Evolutionary conservation across 176 grass and related monocot species (phyloP).

Genomic region (Secale cereale): DNA sequence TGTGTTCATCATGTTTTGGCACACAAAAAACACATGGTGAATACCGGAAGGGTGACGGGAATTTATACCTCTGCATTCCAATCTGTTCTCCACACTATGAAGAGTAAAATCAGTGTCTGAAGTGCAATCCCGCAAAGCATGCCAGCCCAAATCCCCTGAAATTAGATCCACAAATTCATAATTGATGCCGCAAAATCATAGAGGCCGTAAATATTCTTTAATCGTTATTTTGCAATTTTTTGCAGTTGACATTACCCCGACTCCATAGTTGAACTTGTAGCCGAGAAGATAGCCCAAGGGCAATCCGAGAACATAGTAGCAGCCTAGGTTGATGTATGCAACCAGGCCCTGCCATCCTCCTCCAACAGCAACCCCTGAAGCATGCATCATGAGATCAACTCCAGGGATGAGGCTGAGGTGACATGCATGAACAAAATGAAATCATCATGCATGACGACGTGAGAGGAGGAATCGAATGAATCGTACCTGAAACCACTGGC

Average conservation of each 20-base stretch:
- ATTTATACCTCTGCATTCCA: slow-evolving; percentile 44
- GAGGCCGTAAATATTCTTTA: too few relatives aligned
- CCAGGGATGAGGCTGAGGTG: too few relatives aligned
- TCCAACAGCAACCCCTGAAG: too few relatives aligned
- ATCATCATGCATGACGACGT: not conserved
- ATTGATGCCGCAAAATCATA: not conserved
- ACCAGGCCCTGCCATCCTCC: too few relatives aligned
- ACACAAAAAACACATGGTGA: not conserved
- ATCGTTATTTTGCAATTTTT: too few relatives aligned
- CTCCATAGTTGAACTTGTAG: too few relatives aligned
- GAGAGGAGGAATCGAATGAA: not conserved
- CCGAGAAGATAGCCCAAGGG: too few relatives aligned
- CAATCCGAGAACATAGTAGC: too few relatives aligned
- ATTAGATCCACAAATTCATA: not conserved
- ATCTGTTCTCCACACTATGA: slow-evolving; percentile 35
- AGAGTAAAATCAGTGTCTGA: slow-evolving; percentile 38
- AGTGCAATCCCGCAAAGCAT: slow-evolving; percentile 40
- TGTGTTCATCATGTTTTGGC: not conserved
- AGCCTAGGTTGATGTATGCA: too few relatives aligned
- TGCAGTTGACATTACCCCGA: too few relatives aligned
- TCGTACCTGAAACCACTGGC: slow-evolving; percentile 37
- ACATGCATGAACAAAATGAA: not conserved
- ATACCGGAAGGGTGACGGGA: not conserved
- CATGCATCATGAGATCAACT: too few relatives aligned
- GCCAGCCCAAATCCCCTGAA: slow-evolving; percentile 49